These are phyloP conservation scores for Rhododendron molle DNA, from an alignment of 148 eudicot genomes.

Conservation along the genomic window DNA sequence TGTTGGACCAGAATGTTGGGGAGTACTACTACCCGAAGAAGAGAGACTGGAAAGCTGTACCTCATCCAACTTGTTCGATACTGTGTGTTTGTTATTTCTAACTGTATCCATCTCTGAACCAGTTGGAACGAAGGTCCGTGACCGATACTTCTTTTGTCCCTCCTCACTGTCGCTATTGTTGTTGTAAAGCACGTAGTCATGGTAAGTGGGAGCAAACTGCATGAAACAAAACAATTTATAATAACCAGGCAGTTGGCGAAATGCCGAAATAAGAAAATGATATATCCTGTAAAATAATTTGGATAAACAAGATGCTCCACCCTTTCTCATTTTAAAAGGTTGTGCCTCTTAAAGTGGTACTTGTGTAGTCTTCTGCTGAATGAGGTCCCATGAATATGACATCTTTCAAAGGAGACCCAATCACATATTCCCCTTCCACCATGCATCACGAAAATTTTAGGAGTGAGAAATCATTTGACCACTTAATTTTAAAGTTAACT, in stretches of 20 bases:
- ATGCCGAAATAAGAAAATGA: not conserved
- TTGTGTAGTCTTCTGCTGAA: not conserved
- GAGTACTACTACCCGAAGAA: conserved; percentile 45
- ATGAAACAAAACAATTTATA: not conserved
- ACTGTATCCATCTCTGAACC: conserved; percentile 93
- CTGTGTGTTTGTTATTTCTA: conserved; percentile 56
- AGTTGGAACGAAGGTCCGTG: conserved; percentile 92
- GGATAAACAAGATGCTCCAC: not conserved
- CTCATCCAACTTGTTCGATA: conserved; percentile 62
- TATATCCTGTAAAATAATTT: not conserved
- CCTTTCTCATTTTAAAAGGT: not conserved
- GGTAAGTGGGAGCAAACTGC: conserved; percentile 99
- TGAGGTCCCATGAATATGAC: not conserved
- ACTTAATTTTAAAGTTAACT: not conserved
- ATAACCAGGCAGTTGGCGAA: not conserved
- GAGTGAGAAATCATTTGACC: not conserved
- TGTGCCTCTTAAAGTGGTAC: not conserved
- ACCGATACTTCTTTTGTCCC: conserved; percentile 72
- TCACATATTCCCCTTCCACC: not conserved
- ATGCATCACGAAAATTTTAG: not conserved
- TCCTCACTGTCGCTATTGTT: conserved; percentile 82
- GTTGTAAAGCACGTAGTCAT: conserved; percentile 92
- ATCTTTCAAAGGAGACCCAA: not conserved
- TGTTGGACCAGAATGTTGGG: conserved; percentile 26
- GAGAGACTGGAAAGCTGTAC: conserved; percentile 58